A percentile compares a stretch with the other conserved stretches of the same genome.
phyloP scores from a whole-genome alignment of 768 basidiomycete species.

The Coprinopsis sp. region DNA sequence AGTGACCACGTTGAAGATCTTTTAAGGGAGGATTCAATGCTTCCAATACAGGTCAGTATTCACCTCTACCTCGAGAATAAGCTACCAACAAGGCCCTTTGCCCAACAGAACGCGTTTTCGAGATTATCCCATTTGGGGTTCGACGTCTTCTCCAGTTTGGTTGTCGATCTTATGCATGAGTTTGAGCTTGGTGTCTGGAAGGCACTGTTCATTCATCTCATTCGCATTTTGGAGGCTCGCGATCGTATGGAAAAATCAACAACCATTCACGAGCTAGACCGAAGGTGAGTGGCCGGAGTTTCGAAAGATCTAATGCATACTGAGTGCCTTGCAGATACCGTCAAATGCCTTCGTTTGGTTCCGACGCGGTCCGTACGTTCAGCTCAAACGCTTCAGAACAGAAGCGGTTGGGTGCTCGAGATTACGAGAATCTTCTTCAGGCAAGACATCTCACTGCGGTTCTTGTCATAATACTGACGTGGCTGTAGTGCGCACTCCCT shows the following conservation, averaged over 20 bases:
- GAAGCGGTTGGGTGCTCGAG: conserved; percentile 23
- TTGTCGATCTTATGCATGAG: neutral
- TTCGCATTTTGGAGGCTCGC: conserved; percentile 24
- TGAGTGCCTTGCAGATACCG: conserved; percentile 10
- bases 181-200: conserved; percentile 31
- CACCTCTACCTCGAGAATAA: neutral
- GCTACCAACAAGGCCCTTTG: neutral
- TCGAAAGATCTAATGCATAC: neutral
- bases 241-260: conserved; percentile 3
- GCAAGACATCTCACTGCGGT: conserved; percentile 9
- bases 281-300: conserved; percentile 19
- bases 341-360: conserved; percentile 12
- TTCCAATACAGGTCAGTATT: neutral
- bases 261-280: conserved; percentile 18
- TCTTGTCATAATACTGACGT: neutral
- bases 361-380: conserved; percentile 22
- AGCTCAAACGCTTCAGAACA: conserved; percentile 20
- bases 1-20: neutral
- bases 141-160: neutral
- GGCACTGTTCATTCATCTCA: conserved; percentile 27
- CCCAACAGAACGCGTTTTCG: neutral
- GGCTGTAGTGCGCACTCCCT: conserved; percentile 11
- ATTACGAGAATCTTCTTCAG: conserved; percentile 33
- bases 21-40: too few relatives aligned
- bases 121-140: neutral